Base-by-base conservation (phyloP, 179 eudicot genomes). In the Corrigiola litoralis region DNA sequence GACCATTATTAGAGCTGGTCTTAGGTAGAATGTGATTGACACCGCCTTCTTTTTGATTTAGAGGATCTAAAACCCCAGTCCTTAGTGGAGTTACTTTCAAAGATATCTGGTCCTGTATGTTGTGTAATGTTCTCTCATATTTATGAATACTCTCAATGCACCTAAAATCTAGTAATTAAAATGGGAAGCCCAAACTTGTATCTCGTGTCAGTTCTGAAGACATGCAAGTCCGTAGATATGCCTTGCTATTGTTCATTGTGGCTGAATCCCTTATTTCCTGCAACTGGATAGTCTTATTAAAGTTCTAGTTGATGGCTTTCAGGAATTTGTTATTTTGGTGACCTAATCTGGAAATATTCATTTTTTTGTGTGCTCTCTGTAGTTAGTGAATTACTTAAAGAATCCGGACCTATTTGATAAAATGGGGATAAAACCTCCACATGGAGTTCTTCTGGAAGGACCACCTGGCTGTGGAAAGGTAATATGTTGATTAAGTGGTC, bases 391-490 rank as follows among this genome's bases (percentile, higher is more conserved):
- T 49, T 92, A 92, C 83, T 77, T 92, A 87, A 92, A 92, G 87
- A 81, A 87, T 74, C 98, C 98, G 3, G 87, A 87, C 59, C 81
- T 87, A 55, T 92, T 92, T 77, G 98, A 92, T 73, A 79, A 87
- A 75, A 70, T 92, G 83, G 96, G 95, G 64, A 89, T 92, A 69
- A 92, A 92, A 73, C 92, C 98, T 56, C 98, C 98, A 28, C 98
- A 92, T 72, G 98, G 98, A 34, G 98, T 92, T 50, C 87, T 92
- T 70, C 75, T 89, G 50, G 98, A 87, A 74, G 98, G 98, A 36
- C 95, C 98, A 60, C 98, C 98, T 69, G 98, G 98, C 36, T 92
- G 98, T 66, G 98, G 98, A 67, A 92, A 92, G 92, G 98, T 89
- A 66, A 56, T 77, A 16, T 41, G 32, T 64, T 61, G 51, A 63